Evolutionary conservation across 768 basidiomycete species (phyloP).

Genomic region (Tulasnella sp.): DNA sequence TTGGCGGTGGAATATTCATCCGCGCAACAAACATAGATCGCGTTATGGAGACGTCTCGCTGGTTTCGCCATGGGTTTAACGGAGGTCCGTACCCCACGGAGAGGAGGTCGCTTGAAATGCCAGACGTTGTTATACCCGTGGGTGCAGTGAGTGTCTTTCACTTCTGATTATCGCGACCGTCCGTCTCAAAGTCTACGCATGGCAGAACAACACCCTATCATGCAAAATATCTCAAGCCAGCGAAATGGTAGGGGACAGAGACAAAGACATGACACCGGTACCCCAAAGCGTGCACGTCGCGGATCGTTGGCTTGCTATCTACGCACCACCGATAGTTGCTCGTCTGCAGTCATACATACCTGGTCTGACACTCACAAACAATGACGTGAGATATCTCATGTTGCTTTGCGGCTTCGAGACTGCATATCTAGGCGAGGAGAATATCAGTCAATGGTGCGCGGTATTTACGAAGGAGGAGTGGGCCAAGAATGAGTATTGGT

Average conservation of each 20-base stretch:
- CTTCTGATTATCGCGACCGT: neutral
- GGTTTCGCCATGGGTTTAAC: conserved; percentile 12
- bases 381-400: conserved; percentile 3
- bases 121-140: neutral
- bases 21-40: conserved; percentile 1
- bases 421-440: neutral
- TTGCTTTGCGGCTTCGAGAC: conserved; percentile 13
- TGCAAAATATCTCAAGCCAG: neutral
- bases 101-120: neutral
- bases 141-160: neutral
- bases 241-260: neutral
- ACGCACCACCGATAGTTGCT: neutral
- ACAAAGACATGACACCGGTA: neutral
- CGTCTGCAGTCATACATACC: neutral
- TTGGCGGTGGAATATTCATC: conserved; percentile 1
- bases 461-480: conserved; percentile 6
- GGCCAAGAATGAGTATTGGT: conserved; percentile 7
- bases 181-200: neutral
- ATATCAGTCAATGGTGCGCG: conserved; percentile 3
- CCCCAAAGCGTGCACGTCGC: neutral
- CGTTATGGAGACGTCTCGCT: conserved; percentile 7
- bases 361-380: neutral
- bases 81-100: neutral
- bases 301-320: conserved; percentile 1
- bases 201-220: conserved; percentile 6